Base-by-base conservation (phyloP, 2,329 filamentous ascomycete genomes). In the Xylariaceae sp. region DNA sequence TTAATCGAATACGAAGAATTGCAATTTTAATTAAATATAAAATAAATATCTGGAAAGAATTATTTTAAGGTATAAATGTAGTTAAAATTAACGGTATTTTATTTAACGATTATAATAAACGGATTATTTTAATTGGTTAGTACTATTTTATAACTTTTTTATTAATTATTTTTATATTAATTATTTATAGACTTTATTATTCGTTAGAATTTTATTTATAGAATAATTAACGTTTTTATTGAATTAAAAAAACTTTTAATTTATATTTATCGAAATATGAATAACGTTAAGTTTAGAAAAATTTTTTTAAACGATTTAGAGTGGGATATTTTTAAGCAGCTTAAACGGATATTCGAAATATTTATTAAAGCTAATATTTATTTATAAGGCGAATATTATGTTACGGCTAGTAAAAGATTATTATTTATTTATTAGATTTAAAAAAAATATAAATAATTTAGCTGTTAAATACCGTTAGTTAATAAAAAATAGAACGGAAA, bases 311-410 rank as follows among this genome's bases (percentile, higher is more conserved):
- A 24, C 13, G 24, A 15, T 20, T 8, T 26, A 24, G 36, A 40
- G 24, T 40, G 16, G 21, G 24, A 24, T 40, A 40, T n/a, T 40
- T 13, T 40, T 40, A 40, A 40, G 26, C 36, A 40, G 36, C 26
- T 40, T 24, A 24, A 26, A 23, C 24, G 26, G n/a, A 6, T 40
- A 26, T 40, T 40, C 26, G 26, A 40, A 24, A 40, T 40, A 24
- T 40, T 40, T 40, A 13, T 40, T 40, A 40, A 40, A 40, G 7
- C 15, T n/a, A 9, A 5, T 5, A n/a, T 33, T 33, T 9, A 33
- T 9, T 16, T 33, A n/a, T n/a, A n/a, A n/a, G n/a, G n/a, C n/a
- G n/a, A n/a, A n/a, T n/a, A n/a, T n/a, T n/a, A n/a, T n/a, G n/a
- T 33, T 9, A 33, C 10, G n/a, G 8, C 15, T 33, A n/a, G 5